Evolutionary conservation across 192 early-diverging fungal genomes (phyloP).

Genomic region (Lunasporangiospora selenospora): DNA sequence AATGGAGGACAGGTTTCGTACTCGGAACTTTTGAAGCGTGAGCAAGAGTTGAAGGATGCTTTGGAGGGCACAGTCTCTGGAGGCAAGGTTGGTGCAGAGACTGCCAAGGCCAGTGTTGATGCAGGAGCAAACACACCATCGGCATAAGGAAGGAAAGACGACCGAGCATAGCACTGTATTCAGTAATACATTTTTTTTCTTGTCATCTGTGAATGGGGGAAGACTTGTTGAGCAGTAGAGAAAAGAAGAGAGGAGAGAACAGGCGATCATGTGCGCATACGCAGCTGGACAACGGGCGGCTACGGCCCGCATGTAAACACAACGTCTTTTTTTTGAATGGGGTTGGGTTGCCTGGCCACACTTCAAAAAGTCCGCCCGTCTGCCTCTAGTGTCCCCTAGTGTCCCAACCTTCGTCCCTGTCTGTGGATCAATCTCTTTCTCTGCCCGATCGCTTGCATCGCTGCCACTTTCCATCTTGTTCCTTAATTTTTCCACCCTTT

Average conservation of each 20-base stretch:
- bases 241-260: not conserved
- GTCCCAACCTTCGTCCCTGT: not conserved
- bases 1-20: constrained; percentile 35
- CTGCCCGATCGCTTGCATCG: not conserved
- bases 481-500: no score
- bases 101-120: constrained; percentile 34
- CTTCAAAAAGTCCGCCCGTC: no score
- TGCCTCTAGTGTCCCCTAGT: not conserved
- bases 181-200: not conserved
- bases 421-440: not conserved
- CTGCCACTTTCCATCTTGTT: not conserved
- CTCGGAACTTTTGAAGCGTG: constrained; percentile 28
- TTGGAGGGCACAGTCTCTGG: constrained; percentile 41
- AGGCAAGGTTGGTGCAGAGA: constrained; percentile 34
- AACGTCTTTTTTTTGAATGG: no score
- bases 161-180: constrained; percentile 13
- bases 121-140: no score
- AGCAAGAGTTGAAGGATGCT: constrained; percentile 42
- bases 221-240: not conserved
- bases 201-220: not conserved
- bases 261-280: not conserved
- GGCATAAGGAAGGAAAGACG: no score
- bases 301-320: not conserved
- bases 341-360: no score
- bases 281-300: not conserved